Percentiles rank a stretch among this genome's conserved stretches.
Evolutionary conservation across 2,329 filamentous ascomycete species (phyloP).

Genomic region (Cephalotrichum gorgonifer): DNA sequence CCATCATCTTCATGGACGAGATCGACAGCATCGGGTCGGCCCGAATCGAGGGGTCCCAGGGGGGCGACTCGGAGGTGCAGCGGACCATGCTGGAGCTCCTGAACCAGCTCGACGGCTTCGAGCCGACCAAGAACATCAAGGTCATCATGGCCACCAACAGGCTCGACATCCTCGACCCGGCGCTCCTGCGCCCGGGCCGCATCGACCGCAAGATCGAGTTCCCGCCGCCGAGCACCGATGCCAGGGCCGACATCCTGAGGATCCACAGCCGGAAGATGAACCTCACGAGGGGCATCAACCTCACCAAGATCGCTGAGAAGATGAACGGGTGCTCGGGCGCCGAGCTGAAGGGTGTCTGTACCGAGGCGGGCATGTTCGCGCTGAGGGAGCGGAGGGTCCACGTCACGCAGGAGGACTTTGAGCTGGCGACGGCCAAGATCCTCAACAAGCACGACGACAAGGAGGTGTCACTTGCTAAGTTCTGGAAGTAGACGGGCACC

Average conservation of each 20-base stretch:
- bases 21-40: slow-evolving; percentile 98
- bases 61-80: slow-evolving; percentile 95
- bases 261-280: slow-evolving; percentile 99
- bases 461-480: slow-evolving; percentile 80
- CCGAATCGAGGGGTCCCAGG: slow-evolving; percentile 88
- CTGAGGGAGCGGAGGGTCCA: slow-evolving; percentile 91
- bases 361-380: slow-evolving; percentile 97
- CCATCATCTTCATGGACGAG: slow-evolving; percentile 99
- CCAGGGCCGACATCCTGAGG: slow-evolving; percentile 90
- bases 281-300: slow-evolving; percentile 89
- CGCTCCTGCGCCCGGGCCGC: slow-evolving; percentile 85
- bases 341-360: slow-evolving; percentile 97
- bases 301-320: slow-evolving; percentile 98
- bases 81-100: slow-evolving; percentile 96
- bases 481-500: slow-evolving; percentile 46
- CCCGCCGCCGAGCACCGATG: slow-evolving; percentile 90
- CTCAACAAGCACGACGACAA: slow-evolving; percentile 99
- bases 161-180: slow-evolving; percentile 92
- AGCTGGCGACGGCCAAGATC: slow-evolving; percentile 96
- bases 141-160: slow-evolving; percentile 99
- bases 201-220: slow-evolving; percentile 99
- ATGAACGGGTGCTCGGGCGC: slow-evolving; percentile 99
- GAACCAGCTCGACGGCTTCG: slow-evolving; percentile 97
- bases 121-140: slow-evolving; percentile 99
- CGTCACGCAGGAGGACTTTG: slow-evolving; percentile 98